These are phyloP conservation scores for Saccharomycopsis javanensis DNA, from an alignment of 805 yeast species.

Conservation along the genomic window DNA sequence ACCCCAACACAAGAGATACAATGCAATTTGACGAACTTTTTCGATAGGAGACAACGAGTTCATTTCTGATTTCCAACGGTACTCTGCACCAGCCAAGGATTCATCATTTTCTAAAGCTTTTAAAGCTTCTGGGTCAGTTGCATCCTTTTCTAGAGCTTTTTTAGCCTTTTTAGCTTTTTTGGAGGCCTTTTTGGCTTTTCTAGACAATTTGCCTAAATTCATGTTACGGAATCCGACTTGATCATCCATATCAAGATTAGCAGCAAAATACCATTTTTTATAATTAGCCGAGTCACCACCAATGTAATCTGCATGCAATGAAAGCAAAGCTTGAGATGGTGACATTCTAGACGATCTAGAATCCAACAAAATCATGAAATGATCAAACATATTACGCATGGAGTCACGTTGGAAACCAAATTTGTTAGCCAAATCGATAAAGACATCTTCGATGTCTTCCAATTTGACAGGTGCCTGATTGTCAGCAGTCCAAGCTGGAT, in stretches of 20 bases:
- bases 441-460: conserved; percentile 80
- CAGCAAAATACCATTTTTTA: conserved; percentile 83
- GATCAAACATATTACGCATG: conserved; percentile 85
- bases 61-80: conserved; percentile 67
- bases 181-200: conserved; percentile 72
- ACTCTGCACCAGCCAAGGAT: conserved; percentile 82
- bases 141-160: conserved; percentile 56
- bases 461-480: conserved; percentile 78
- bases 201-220: conserved; percentile 64
- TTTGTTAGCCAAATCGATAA: conserved; percentile 71
- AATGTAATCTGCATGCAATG: conserved; percentile 78
- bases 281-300: conserved; percentile 84
- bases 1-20: conserved; percentile 62
- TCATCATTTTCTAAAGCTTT: conserved; percentile 72
- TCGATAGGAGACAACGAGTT: conserved; percentile 41
- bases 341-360: conserved; percentile 84
- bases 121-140: conserved; percentile 45
- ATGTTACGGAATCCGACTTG: conserved; percentile 75
- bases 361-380: conserved; percentile 75
- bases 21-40: conserved; percentile 54
- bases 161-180: conserved; percentile 73
- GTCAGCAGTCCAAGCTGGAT: conserved; percentile 99
- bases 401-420: conserved; percentile 90
- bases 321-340: conserved; percentile 75
- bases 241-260: conserved; percentile 79